phyloP scores from a whole-genome alignment of 306 rosid genomes.

The Acacia confusa region DNA sequence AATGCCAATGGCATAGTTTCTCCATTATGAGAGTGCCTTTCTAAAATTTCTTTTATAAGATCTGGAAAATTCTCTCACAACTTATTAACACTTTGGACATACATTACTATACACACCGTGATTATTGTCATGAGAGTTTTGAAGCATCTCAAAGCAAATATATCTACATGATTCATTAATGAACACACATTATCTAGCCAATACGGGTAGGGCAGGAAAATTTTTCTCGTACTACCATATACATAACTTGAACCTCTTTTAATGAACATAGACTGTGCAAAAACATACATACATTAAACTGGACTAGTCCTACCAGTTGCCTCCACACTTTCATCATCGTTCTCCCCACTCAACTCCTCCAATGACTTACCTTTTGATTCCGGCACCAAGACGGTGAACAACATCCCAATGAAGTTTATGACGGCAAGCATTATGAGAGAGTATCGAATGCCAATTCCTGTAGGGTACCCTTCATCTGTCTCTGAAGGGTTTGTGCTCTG shows the following conservation, averaged over 20 bases:
- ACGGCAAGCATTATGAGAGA: conserved; percentile 71
- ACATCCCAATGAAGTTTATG: conserved; percentile 61
- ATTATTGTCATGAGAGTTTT: conserved; percentile 4
- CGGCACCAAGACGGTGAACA: conserved; percentile 74
- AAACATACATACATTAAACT: conserved; percentile 26
- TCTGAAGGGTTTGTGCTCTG: conserved; percentile 39
- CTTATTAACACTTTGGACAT: neutral
- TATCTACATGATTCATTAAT: conserved; percentile 7
- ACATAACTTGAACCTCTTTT: neutral
- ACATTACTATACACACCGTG: neutral
- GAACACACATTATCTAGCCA: conserved; percentile 15
- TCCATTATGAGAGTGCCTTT: neutral
- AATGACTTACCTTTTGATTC: conserved; percentile 86
- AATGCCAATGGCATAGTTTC: neutral
- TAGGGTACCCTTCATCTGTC: conserved; percentile 65
- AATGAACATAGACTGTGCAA: neutral
- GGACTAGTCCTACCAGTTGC: conserved; percentile 43
- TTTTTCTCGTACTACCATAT: neutral
- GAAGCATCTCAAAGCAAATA: neutral
- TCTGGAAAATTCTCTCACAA: too few species aligned
- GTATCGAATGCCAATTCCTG: conserved; percentile 79
- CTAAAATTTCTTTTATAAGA: too few species aligned
- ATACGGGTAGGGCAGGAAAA: neutral
- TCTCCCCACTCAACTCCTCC: conserved; percentile 86
- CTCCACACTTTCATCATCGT: conserved; percentile 37